These are phyloP conservation scores for Penicillium digitatum DNA, from an alignment of 2,329 filamentous ascomycete species.

Conservation along the genomic window DNA sequence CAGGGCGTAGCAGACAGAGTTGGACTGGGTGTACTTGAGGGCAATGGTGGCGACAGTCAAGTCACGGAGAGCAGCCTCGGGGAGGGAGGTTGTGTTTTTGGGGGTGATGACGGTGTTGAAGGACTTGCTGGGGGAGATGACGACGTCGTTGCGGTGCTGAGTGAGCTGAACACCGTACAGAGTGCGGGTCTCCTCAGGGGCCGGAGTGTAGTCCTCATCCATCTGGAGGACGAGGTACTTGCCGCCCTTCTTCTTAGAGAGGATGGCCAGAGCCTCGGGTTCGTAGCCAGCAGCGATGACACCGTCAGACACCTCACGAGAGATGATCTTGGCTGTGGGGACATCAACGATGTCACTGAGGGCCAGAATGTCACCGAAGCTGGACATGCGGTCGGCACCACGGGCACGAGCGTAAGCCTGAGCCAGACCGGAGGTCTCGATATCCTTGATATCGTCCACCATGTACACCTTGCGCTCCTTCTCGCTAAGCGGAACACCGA, in stretches of 20 bases:
- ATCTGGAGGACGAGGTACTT: slow-evolving; percentile 96
- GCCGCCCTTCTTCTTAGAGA: slow-evolving; percentile 97
- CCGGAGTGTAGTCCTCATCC: slow-evolving; percentile 79
- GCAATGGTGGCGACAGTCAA: slow-evolving; percentile 94
- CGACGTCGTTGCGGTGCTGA: slow-evolving; percentile 89
- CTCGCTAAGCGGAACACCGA: slow-evolving; percentile 78
- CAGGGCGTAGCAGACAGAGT: slow-evolving; percentile 95
- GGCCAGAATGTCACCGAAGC: slow-evolving; percentile 94
- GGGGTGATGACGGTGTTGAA: slow-evolving; percentile 84
- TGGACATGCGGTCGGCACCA: slow-evolving; percentile 97
- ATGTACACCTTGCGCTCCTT: slow-evolving; percentile 97
- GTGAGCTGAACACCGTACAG: slow-evolving; percentile 85
- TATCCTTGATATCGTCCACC: slow-evolving; percentile 87
- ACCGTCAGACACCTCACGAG: slow-evolving; percentile 94
- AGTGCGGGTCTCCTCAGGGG: slow-evolving; percentile 69
- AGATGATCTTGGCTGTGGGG: slow-evolving; percentile 94
- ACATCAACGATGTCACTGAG: slow-evolving; percentile 87
- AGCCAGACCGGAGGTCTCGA: slow-evolving; percentile 79
- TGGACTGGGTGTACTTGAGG: slow-evolving; percentile 97
- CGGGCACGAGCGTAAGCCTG: slow-evolving; percentile 94
- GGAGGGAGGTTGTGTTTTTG: slow-evolving; percentile 68
- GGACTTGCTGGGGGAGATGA: slow-evolving; percentile 73
- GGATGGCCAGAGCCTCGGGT: slow-evolving; percentile 78
- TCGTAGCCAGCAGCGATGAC: slow-evolving; percentile 88
- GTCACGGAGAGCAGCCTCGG: slow-evolving; percentile 80